Percentiles rank a stretch among this genome's conserved stretches.
Conservation (phyloP, 1,284 basidiomycete genomes). For the Tilletiaria anomala region DNA sequence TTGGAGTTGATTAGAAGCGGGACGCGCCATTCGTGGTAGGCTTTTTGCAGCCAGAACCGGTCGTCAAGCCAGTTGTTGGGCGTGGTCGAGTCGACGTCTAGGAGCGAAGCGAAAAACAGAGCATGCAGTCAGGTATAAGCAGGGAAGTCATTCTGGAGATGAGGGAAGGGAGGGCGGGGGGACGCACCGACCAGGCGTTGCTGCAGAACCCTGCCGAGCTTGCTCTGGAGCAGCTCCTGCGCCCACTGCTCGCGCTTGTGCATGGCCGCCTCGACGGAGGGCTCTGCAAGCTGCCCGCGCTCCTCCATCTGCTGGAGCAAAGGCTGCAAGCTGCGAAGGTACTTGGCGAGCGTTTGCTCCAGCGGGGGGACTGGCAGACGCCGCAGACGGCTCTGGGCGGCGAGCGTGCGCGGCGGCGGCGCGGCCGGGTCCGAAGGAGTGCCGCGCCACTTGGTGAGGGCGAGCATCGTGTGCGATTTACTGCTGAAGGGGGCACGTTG, state of each 20-base stretch:
- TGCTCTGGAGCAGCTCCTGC: constrained; percentile 55
- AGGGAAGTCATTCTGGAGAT: background rate
- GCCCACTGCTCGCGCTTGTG: constrained; percentile 54
- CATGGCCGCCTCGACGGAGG: constrained; percentile 48
- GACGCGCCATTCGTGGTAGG: constrained; percentile 77
- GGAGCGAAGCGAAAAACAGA: constrained; percentile 5
- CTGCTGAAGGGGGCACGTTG: constrained; percentile 8
- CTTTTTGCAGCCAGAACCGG: constrained; percentile 77
- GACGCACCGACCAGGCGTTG: constrained; percentile 62
- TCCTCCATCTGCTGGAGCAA: constrained; percentile 49
- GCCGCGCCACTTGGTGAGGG: constrained; percentile 34
- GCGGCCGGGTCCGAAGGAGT: constrained; percentile 22
- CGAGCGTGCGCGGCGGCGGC: constrained; percentile 44
- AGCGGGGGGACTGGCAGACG: constrained; percentile 76
- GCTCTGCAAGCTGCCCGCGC: constrained; percentile 45
- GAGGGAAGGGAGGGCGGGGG: no score
- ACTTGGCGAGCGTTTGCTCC: constrained; percentile 60
- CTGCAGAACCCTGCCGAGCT: constrained; percentile 60
- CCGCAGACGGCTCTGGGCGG: constrained; percentile 42
- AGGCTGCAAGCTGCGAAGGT: constrained; percentile 65
- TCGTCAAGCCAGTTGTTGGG: constrained; percentile 92
- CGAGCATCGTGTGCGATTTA: constrained; percentile 34
- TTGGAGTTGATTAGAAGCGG: constrained; percentile 84
- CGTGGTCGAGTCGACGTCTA: constrained; percentile 70
- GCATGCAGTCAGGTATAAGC: background rate